Evolutionary conservation across 768 basidiomycete species (phyloP).

Genomic region (Suillus tomentosus): DNA sequence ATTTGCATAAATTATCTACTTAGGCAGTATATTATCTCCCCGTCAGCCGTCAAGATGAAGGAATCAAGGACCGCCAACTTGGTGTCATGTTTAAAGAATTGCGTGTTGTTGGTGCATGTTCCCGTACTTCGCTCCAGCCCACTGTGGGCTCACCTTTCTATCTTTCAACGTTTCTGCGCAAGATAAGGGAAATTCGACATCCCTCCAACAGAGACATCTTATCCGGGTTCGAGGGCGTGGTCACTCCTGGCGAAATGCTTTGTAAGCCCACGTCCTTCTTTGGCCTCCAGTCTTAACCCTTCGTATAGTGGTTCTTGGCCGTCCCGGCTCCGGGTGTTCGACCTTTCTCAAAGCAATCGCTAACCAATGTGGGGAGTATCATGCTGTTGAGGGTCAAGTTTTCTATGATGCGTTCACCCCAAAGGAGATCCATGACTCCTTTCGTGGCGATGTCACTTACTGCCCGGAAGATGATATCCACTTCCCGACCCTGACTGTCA

Average conservation of each 20-base stretch:
- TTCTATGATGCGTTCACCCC: slow-evolving; percentile 76
- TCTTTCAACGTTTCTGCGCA: slow-evolving; percentile 44
- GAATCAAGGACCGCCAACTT: slow-evolving; percentile 52
- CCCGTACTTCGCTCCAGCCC: slow-evolving; percentile 52
- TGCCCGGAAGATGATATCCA: slow-evolving; percentile 86
- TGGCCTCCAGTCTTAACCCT: background rate
- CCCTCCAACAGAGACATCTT: slow-evolving; percentile 62
- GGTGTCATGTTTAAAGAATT: slow-evolving; percentile 64
- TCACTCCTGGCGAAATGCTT: slow-evolving; percentile 67
- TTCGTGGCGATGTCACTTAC: slow-evolving; percentile 80
- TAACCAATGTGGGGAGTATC: slow-evolving; percentile 73
- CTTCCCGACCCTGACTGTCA: slow-evolving; percentile 81
- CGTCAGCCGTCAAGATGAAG: slow-evolving; percentile 47
- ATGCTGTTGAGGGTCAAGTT: slow-evolving; percentile 68
- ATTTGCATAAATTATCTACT: background rate
- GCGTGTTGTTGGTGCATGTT: slow-evolving; percentile 59
- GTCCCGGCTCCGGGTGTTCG: slow-evolving; percentile 83
- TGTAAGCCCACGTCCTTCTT: slow-evolving; percentile 43
- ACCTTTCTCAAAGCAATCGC: slow-evolving; percentile 83
- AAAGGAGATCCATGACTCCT: slow-evolving; percentile 59
- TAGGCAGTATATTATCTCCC: background rate
- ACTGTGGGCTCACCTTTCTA: slow-evolving; percentile 68
- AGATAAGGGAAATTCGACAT: slow-evolving; percentile 50
- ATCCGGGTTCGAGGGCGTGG: slow-evolving; percentile 53
- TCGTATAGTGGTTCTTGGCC: slow-evolving; percentile 77